Evolutionary conservation across 2,329 filamentous ascomycete genomes (phyloP), one percentile per base, ranked within the genome.

Genomic region (Colletotrichum sp.): DNA sequence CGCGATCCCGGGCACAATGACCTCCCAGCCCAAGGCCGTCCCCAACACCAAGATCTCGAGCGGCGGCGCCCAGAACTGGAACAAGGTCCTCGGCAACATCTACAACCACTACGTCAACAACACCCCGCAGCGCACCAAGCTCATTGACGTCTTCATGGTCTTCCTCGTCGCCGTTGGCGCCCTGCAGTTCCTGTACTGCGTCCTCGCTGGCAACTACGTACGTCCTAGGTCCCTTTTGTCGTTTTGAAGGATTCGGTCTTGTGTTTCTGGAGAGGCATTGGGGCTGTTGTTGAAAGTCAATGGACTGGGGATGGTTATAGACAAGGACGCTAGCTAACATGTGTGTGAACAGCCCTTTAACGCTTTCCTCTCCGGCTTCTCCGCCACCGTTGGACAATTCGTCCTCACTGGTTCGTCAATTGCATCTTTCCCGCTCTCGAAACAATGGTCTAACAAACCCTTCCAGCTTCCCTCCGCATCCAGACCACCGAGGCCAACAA

Each of bases 311-410:
- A 2, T 16, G 6, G 18, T 8, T 9, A 7, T 9, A 8, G 43
- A 51, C 12, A 51, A 51, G 18, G 43, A 51, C 74, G 51, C 76
- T 75, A 72, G 38, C 78, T 82, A 74, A 80, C 66, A 3, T 12
- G 8, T 21, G 4, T 38, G 62, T n/a, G 34, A 72, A 73, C 81
- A 98, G 96, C 97, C 97, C 12, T 99, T 99, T 89, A 99, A 99
- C 84, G 97, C 97, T 77, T 99, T 99, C 87, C 91, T 99, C 36
- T 95, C 96, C 36, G 97, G 97, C 62, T 99, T 99, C 87, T 93
- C 92, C 75, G 95, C 96, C 18, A 97, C 96, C 2, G 96, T 99
- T 76, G 97, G 97, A 75, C 97, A 99, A 83, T 99, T 99, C 83
- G 97, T 99, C 76, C 91, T 99, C 78, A 98, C 97, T 65, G 95